Evolutionary conservation across 2,329 filamentous ascomycete species (phyloP).

Genomic region (Pyrenochaeta sp.): DNA sequence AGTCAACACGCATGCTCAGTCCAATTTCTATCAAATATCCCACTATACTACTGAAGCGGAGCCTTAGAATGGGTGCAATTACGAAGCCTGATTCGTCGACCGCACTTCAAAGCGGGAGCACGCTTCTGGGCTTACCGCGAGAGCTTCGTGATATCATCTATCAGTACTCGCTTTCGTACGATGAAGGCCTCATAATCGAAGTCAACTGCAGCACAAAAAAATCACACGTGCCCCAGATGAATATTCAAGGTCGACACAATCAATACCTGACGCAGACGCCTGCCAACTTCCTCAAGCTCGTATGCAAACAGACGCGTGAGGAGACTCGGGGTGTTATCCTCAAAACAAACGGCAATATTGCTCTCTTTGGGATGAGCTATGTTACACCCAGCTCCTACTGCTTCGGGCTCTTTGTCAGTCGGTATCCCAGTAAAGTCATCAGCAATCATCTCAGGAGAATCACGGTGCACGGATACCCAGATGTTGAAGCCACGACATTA

Average conservation of each 20-base stretch:
- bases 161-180: background rate
- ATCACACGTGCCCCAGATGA: background rate
- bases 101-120: background rate
- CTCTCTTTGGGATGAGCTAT: background rate
- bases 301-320: background rate
- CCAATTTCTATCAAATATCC: background rate
- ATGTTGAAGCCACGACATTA: background rate
- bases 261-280: background rate
- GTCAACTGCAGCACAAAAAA: background rate
- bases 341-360: background rate
- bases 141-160: background rate
- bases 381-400: background rate
- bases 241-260: background rate
- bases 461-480: background rate
- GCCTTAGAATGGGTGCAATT: background rate
- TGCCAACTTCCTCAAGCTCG: background rate
- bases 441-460: background rate
- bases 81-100: background rate
- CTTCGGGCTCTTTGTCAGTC: background rate
- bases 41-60: background rate
- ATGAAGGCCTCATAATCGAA: background rate
- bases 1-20: too few relatives aligned
- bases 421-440: background rate
- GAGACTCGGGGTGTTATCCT: background rate
- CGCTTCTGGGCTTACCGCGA: background rate